Conservation (phyloP, 768 basidiomycete species). For the Tylopilus balloui region DNA sequence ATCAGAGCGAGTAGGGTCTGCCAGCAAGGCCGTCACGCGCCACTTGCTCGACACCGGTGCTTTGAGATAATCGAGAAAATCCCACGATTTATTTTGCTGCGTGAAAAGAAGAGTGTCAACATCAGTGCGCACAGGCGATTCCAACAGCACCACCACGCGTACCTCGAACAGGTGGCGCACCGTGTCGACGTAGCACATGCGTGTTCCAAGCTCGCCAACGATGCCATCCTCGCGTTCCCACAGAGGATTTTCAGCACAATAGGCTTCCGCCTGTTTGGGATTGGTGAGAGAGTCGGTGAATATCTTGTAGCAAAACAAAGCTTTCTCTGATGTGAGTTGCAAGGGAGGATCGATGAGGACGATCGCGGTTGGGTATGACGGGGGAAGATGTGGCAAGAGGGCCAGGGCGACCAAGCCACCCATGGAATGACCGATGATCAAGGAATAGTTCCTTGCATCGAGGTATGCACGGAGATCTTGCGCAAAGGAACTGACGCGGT, state of each 20-base stretch:
- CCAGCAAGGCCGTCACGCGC: slow-evolving; percentile 13
- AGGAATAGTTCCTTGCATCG: slow-evolving; percentile 6
- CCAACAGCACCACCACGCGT: not conserved
- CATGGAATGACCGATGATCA: slow-evolving; percentile 24
- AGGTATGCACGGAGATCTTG: slow-evolving; percentile 19
- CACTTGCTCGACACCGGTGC: slow-evolving; percentile 1
- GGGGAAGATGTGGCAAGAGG: slow-evolving; percentile 6
- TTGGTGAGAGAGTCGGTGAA: not conserved
- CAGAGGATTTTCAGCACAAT: slow-evolving; percentile 6
- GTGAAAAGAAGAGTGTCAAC: not conserved
- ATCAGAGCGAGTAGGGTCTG: slow-evolving; percentile 16
- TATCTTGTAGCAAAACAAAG: not conserved
- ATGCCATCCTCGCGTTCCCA: slow-evolving; percentile 12
- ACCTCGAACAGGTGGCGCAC: not conserved
- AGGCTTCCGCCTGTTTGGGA: not conserved
- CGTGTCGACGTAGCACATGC: slow-evolving; percentile 8
- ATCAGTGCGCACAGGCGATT: not conserved
- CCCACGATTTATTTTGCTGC: slow-evolving; percentile 21
- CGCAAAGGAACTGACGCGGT: slow-evolving; percentile 7
- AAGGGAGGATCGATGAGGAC: slow-evolving; percentile 23
- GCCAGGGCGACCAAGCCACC: slow-evolving; percentile 5
- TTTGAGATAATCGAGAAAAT: slow-evolving; percentile 8
- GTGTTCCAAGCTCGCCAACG: slow-evolving; percentile 9
- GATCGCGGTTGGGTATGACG: slow-evolving; percentile 10
- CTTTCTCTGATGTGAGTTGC: not conserved